Base-by-base conservation (phyloP, 2,329 filamentous ascomycete genomes). In the Raffaelea arxii region DNA sequence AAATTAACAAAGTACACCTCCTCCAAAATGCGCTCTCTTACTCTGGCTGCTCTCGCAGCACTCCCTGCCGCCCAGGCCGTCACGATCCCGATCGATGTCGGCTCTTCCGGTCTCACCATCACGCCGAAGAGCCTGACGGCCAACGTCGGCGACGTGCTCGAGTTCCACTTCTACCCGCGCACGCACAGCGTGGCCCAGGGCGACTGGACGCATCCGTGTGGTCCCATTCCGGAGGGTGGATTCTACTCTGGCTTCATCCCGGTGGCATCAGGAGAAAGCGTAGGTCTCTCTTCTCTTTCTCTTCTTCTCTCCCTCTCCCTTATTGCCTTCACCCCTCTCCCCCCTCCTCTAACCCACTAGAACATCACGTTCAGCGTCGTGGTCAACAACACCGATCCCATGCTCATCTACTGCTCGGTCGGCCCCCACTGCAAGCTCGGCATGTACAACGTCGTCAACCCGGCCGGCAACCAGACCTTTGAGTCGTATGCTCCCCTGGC, bases 151-250 rank as follows among this genome's bases (percentile, higher is more conserved):
- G 71, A 72, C 50, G 62, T 68, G 41, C 62, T 77, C 41, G 69
- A 74, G 53, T 76, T 75, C 60, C 69, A 74, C 53, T 77, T 75
- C 58, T 65, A 67, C 47, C 63, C 68, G 4, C 64, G 65, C 52
- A 71, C 70, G 54, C 72, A 76, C 62, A 71, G 67, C 11, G 69
- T 77, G 14, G 69, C 65, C 3, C 63, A 68, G 54, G 67, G 70
- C 19, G 62, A 65, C 21, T 75, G 75, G 53, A 62, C 62, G 41
- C 58, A 66, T n/a, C 69, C 72, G 3, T 77, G 73, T 55, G 55
- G 65, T 18, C 70, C 71, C 4, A 60, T 69, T 41, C 52, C 38
- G 6, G 58, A 57, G 4, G 54, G 52, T n/a, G 58, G 59, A 24
- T 70, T 76, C 60, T 76, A 65, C 52, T 68, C 63, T 30, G 72